Conservation (phyloP, 2,329 filamentous ascomycete species). For the Fusarium secorum region DNA sequence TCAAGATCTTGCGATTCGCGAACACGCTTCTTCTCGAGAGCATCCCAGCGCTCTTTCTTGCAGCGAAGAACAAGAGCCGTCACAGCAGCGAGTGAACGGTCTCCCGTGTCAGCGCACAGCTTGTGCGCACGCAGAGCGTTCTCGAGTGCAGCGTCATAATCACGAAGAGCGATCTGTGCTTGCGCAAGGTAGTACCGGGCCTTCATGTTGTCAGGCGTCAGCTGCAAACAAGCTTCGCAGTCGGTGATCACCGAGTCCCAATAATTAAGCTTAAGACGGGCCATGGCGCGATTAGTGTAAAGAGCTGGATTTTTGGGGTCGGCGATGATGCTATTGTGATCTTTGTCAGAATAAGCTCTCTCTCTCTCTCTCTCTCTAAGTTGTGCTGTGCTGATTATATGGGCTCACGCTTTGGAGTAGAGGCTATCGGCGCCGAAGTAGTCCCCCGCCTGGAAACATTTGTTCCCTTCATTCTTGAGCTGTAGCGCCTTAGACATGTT, state of each 20-base stretch:
- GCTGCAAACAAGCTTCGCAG: constrained; percentile 75
- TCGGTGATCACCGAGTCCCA: constrained; percentile 81
- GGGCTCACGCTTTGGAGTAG: constrained; percentile 74
- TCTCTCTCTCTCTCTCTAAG: background rate
- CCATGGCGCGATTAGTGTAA: constrained; percentile 90
- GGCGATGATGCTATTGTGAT: constrained; percentile 69
- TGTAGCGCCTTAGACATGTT: constrained; percentile 49
- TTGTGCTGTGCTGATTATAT: background rate
- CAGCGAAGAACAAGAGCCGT: constrained; percentile 78
- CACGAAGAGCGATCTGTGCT: constrained; percentile 74
- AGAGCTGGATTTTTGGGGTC: constrained; percentile 80
- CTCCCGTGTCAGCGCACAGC: constrained; percentile 68
- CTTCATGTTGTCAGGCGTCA: constrained; percentile 75
- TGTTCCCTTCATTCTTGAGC: constrained; percentile 69
- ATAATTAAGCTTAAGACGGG: constrained; percentile 75
- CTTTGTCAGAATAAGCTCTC: constrained; percentile 12
- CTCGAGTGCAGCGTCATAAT: constrained; percentile 74
- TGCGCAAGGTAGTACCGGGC: constrained; percentile 84
- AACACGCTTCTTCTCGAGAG: constrained; percentile 68
- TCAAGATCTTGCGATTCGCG: constrained; percentile 67
- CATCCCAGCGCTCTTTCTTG: constrained; percentile 88
- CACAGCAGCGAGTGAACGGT: constrained; percentile 73
- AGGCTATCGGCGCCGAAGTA: constrained; percentile 70
- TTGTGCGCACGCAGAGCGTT: constrained; percentile 77
- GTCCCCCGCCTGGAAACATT: constrained; percentile 70